Evolutionary conservation across 345 rosid genomes (phyloP).

Genomic region (Lepidium didymum): DNA sequence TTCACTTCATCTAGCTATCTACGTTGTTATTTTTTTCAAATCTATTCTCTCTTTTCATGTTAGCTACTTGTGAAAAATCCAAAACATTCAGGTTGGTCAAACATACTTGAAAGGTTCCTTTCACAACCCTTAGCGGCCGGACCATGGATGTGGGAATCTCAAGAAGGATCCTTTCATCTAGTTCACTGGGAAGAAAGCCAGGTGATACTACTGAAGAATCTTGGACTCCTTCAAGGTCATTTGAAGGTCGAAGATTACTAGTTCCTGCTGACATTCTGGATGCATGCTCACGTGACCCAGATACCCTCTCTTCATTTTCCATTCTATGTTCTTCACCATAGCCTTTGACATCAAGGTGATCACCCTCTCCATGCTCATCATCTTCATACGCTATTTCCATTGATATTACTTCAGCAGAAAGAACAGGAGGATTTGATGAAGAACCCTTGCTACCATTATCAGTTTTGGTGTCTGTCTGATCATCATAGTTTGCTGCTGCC

Average conservation of each 20-base stretch:
- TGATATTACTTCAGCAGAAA: constrained; percentile 83
- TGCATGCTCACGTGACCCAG: constrained; percentile 46
- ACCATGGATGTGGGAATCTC: constrained; percentile 96
- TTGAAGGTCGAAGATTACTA: constrained; percentile 40
- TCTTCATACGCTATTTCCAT: constrained; percentile 67
- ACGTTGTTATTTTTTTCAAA: background rate
- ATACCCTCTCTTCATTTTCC: constrained; percentile 38
- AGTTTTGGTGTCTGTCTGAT: constrained; percentile 39
- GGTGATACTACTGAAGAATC: constrained; percentile 58
- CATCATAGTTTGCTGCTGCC: constrained; percentile 87
- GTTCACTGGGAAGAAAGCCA: constrained; percentile 86
- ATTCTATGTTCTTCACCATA: constrained; percentile 35
- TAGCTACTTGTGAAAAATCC: background rate
- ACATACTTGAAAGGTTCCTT: constrained; percentile 92
- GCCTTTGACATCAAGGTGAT: constrained; percentile 43
- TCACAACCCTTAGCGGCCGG: constrained; percentile 73
- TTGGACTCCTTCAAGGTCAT: constrained; percentile 43
- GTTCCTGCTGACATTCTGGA: constrained; percentile 41
- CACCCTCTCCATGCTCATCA: constrained; percentile 68
- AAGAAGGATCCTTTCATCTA: constrained; percentile 83
- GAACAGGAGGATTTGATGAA: constrained; percentile 60
- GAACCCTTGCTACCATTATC: constrained; percentile 41
- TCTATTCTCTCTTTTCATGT: background rate
- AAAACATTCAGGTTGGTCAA: constrained; percentile 14
- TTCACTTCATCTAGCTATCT: constrained; percentile 3